Evolutionary conservation across 148 eudicot genomes (phyloP).

Genomic region (Bassia scoparia): DNA sequence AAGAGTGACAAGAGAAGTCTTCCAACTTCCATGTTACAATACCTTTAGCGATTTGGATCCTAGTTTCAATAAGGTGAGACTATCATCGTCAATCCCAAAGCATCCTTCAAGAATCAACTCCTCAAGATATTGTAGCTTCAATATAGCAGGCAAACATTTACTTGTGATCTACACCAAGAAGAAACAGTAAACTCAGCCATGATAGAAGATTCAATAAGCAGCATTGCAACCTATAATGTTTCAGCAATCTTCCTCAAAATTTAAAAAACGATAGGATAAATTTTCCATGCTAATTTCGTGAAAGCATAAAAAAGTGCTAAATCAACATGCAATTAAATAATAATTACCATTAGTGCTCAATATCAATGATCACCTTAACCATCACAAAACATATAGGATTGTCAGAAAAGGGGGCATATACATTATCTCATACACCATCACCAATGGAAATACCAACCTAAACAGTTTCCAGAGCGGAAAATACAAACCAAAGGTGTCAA

Average conservation of each 20-base stretch:
- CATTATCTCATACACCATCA: conserved; percentile 8
- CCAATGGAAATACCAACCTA: conserved; percentile 14
- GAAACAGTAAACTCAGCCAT: conserved; percentile 14
- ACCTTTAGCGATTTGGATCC: conserved; percentile 82
- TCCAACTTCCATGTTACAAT: conserved; percentile 3
- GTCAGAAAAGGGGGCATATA: neutral
- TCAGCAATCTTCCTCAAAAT: neutral
- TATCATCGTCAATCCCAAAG: conserved; percentile 73
- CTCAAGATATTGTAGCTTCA: conserved; percentile 68
- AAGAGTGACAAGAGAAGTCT: neutral
- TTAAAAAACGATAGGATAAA: no score
- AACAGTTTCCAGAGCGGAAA: conserved; percentile 15
- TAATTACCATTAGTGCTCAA: conserved; percentile 4
- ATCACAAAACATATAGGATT: conserved; percentile 9
- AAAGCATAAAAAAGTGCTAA: neutral
- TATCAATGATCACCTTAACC: conserved; percentile 11
- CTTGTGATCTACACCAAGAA: conserved; percentile 60
- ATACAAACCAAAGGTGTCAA: conserved; percentile 17
- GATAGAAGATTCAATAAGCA: neutral
- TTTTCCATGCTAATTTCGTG: neutral
- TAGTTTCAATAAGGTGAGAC: conserved; percentile 58
- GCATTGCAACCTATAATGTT: neutral
- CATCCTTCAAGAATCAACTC: conserved; percentile 86
- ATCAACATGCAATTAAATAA: neutral
- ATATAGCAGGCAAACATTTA: conserved; percentile 64